Conservation (phyloP, 805 yeast genomes). For the Candida adriatica region DNA sequence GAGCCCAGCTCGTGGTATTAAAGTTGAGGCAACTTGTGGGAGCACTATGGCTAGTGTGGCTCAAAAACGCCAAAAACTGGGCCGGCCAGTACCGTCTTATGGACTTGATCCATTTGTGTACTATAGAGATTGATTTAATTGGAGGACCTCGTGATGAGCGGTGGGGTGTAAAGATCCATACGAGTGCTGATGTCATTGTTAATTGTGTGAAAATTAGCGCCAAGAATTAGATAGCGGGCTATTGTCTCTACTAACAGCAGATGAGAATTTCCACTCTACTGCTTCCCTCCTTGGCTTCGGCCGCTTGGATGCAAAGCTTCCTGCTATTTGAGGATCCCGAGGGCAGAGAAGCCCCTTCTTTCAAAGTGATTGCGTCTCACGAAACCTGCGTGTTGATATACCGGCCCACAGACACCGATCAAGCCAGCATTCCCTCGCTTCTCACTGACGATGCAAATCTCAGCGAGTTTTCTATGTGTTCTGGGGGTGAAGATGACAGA, state of each 20-base stretch:
- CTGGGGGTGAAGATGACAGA: constrained; percentile 5
- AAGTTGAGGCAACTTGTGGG: constrained; percentile 55
- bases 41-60: constrained; percentile 91
- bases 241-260: too few relatives aligned
- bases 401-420: constrained; percentile 5
- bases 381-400: constrained; percentile 11
- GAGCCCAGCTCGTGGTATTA: constrained; percentile 94
- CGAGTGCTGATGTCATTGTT: too few relatives aligned
- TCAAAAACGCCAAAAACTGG: constrained; percentile 92
- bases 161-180: too few relatives aligned
- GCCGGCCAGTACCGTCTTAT: constrained; percentile 50
- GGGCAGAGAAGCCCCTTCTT: background rate
- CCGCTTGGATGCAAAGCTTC: too few relatives aligned
- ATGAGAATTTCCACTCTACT: too few relatives aligned
- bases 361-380: background rate
- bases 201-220: too few relatives aligned
- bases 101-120: too few relatives aligned
- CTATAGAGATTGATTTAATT: too few relatives aligned
- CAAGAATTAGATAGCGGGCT: too few relatives aligned
- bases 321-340: background rate
- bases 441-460: constrained; percentile 5
- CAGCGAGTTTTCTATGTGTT: constrained; percentile 12
- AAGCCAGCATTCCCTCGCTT: constrained; percentile 12
- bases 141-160: too few relatives aligned
- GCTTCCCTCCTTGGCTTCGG: too few relatives aligned